A percentile compares a stretch with the other conserved stretches of the same genome.
Evolutionary conservation across 176 grass and related monocot genomes (phyloP).

Genomic region (Oryza glaberrima): DNA sequence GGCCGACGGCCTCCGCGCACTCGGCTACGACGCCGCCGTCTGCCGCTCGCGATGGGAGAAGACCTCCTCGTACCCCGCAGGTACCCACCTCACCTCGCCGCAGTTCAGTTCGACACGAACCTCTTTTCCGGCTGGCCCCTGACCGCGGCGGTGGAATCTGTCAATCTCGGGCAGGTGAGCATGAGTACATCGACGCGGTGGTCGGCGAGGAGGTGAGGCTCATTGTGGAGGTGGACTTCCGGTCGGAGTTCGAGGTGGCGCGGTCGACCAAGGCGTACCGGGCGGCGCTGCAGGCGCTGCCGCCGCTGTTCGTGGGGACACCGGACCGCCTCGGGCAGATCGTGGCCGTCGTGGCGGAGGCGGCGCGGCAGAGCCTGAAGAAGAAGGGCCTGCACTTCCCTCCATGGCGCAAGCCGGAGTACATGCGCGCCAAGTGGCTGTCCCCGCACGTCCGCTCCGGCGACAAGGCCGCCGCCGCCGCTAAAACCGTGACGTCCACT

Average conservation of each 20-base stretch:
- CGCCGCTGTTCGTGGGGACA: conserved; percentile 72
- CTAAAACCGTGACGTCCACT: not conserved
- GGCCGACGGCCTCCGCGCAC: conserved; percentile 66
- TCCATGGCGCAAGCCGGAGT: conserved; percentile 85
- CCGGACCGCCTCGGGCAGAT: conserved; percentile 71
- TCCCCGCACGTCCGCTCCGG: conserved; percentile 48
- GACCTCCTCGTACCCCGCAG: conserved; percentile 59
- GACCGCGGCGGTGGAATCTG: not conserved
- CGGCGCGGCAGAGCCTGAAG: conserved; percentile 73
- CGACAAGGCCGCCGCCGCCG: conserved; percentile 15
- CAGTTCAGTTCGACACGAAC: not conserved
- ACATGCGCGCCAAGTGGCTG: conserved; percentile 96
- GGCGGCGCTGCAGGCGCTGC: conserved; percentile 74
- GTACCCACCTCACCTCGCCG: not conserved
- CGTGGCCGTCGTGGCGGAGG: conserved; percentile 67
- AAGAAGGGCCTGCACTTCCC: conserved; percentile 92
- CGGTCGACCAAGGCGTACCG: conserved; percentile 79
- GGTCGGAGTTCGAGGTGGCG: conserved; percentile 89
- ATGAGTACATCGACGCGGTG: conserved; percentile 93
- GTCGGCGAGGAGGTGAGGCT: conserved; percentile 45
- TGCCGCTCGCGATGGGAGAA: conserved; percentile 89
- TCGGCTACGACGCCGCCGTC: conserved; percentile 83
- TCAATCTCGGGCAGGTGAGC: conserved; percentile 55
- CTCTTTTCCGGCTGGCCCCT: not conserved
- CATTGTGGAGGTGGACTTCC: conserved; percentile 86